phyloP scores from a whole-genome alignment of 768 basidiomycete genomes.

The Psilocybe sp. region DNA sequence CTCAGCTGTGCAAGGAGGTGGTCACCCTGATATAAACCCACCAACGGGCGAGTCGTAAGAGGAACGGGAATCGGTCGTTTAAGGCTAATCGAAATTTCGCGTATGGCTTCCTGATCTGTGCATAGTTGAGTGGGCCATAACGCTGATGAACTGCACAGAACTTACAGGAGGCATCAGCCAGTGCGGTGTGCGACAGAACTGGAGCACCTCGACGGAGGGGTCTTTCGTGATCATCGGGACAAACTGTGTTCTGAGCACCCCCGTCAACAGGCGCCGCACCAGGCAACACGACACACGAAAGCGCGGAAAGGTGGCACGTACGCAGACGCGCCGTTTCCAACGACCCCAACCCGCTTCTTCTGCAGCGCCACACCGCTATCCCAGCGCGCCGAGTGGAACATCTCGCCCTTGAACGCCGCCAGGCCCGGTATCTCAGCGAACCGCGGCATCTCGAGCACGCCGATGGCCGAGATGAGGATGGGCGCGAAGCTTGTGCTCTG shows the following conservation, averaged over 20 bases:
- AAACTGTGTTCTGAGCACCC: conserved; percentile 43
- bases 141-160: not conserved
- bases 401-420: conserved; percentile 40
- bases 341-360: conserved; percentile 50
- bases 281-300: not conserved
- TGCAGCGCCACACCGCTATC: conserved; percentile 33
- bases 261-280: not conserved
- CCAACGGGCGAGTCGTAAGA: conserved; percentile 12
- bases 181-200: conserved; percentile 48
- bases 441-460: conserved; percentile 44
- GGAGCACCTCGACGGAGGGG: conserved; percentile 36
- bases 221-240: conserved; percentile 41
- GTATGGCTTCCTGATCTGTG: conserved; percentile 12
- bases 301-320: conserved; percentile 26
- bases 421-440: conserved; percentile 32
- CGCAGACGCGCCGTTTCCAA: conserved; percentile 59
- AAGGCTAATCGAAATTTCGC: conserved; percentile 12
- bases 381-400: conserved; percentile 58
- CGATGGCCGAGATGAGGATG: conserved; percentile 49
- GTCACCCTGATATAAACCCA: conserved; percentile 11
- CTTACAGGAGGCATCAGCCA: conserved; percentile 49
- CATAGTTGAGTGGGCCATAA: not conserved
- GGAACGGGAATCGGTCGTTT: conserved; percentile 2
- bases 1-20: not conserved
- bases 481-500: conserved; percentile 31